A percentile compares a stretch with the other conserved stretches of the same genome.
Evolutionary conservation across 495 filamentous ascomycete species (phyloP).

Genomic region (Neurospora tetraspora): DNA sequence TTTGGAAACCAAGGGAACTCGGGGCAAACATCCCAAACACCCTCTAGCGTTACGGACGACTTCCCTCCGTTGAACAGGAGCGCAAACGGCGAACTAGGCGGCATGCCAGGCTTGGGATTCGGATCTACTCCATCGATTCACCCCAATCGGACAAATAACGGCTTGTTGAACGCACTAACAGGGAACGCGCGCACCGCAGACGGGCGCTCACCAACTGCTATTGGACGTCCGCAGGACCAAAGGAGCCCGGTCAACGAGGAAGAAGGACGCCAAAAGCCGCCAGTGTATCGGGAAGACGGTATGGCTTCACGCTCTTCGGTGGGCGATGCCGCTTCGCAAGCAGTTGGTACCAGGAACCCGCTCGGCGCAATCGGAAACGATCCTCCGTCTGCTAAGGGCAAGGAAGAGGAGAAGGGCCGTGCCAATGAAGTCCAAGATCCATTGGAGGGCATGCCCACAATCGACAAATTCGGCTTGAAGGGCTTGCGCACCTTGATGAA

Average conservation of each 20-base stretch:
- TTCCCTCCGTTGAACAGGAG: conserved; percentile 75
- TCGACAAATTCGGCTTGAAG: conserved; percentile 72
- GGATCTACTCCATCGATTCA: conserved; percentile 31
- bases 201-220: conserved; percentile 29
- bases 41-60: conserved; percentile 64
- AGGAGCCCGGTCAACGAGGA: conserved; percentile 28
- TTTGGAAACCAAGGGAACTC: conserved; percentile 42
- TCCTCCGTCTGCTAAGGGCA: conserved; percentile 27
- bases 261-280: conserved; percentile 31
- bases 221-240: conserved; percentile 30
- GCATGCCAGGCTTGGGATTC: conserved; percentile 57
- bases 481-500: conserved; percentile 72
- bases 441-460: conserved; percentile 64
- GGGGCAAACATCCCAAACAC: conserved; percentile 53
- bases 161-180: conserved; percentile 48
- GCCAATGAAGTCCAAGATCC: conserved; percentile 40
- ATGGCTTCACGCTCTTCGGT: conserved; percentile 24
- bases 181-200: conserved; percentile 36
- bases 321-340: conserved; percentile 20
- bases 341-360: conserved; percentile 24
- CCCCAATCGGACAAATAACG: conserved; percentile 36
- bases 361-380: conserved; percentile 39
- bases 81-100: conserved; percentile 57
- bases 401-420: conserved; percentile 30
- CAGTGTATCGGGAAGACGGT: conserved; percentile 32